Base-by-base conservation (phyloP, 441 rosid genomes). In the Populus hybrid region DNA sequence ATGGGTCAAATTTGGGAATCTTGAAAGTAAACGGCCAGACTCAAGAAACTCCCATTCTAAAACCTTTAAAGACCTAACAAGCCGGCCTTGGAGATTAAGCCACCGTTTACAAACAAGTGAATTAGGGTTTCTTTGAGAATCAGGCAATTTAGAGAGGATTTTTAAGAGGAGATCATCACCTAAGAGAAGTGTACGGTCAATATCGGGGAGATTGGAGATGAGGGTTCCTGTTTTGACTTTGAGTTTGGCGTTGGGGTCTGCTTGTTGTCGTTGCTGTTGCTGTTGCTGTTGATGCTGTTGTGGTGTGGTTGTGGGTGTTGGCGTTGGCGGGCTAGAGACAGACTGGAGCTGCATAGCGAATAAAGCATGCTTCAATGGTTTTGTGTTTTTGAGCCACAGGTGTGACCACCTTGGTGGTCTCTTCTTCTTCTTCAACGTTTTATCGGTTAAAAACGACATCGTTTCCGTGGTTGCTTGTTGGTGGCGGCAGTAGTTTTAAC, bases 41-140 rank as follows among this genome's bases (percentile, higher is more conserved):
- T 81, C 82, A 32, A 94, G 76, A 70, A 92, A 94, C 16, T 82
- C 87, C 94, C 94, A 92, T 75, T 89, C 91, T n/a, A 83, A 74
- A 67, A 92, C 87, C 83, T 85, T 89, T 57, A 94, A 83, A 71
- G 94, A 92, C 75, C 81, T 87, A 0, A 91, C 85, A 64, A 89
- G 81, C 69, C 94, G 93, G 78, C 98, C 97, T 79, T 88, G 91
- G 68, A 94, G 90, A 78, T 76, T 80, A 73, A 92, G 82, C 98
- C 97, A 94, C 4, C 97, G 92, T 82, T 91, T 92, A 88, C 97
- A 91, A 30, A 94, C 98, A 66, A 91, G 87, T 42, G 84, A 91
- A 78, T 86, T 89, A 63, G 83, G 42, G 79, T 82, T 80, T 77
- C 81, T 83, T 66, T 87, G 88, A 4, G 91, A 87, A 46, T 76